These are phyloP conservation scores for Tilletia caries DNA, from an alignment of 1,284 basidiomycete species.

Conservation along the genomic window DNA sequence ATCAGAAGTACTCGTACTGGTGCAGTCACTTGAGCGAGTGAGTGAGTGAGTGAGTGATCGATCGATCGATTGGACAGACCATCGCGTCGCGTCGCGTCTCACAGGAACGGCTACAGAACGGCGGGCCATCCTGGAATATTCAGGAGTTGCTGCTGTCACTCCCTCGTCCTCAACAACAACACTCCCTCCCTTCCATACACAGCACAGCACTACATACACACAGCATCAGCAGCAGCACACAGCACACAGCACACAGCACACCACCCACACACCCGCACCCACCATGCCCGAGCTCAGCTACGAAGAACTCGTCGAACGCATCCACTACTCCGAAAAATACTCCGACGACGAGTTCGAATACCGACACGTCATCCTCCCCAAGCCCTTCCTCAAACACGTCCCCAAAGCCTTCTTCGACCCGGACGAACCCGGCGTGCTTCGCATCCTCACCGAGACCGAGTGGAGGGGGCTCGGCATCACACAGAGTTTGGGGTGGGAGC, in stretches of 20 bases:
- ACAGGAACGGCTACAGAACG: no score
- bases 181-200: neutral
- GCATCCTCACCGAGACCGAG: constrained; percentile 78
- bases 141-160: no score
- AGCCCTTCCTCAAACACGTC: constrained; percentile 50
- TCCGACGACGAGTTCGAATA: constrained; percentile 64
- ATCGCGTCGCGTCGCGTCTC: neutral
- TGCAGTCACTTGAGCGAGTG: no score
- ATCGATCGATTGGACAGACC: neutral
- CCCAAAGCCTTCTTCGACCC: constrained; percentile 59
- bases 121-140: no score
- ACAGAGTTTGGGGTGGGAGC: constrained; percentile 93
- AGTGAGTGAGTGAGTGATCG: no score
- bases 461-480: constrained; percentile 95
- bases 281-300: constrained; percentile 10
- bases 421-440: constrained; percentile 73
- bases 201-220: neutral
- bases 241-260: neutral
- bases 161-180: neutral
- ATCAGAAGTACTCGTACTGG: no score
- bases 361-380: constrained; percentile 56
- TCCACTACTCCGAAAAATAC: constrained; percentile 55
- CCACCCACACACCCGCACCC: neutral
- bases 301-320: constrained; percentile 14
- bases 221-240: neutral